phyloP scores from a whole-genome alignment of 805 yeast genomes.

The Lachancea meyersii region DNA sequence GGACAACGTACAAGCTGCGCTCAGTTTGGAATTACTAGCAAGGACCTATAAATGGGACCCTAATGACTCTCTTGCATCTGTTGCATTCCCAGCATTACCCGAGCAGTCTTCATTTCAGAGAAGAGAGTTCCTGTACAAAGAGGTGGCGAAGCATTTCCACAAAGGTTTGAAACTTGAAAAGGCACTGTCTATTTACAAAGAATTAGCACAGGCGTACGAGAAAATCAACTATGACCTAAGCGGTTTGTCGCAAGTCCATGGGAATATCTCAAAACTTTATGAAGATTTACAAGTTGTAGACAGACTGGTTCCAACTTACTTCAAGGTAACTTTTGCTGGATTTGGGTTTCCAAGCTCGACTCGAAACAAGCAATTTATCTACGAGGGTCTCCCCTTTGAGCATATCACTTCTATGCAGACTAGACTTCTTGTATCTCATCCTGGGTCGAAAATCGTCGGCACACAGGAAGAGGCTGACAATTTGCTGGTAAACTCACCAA shows the following conservation, averaged over 20 bases:
- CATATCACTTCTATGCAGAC: constrained; percentile 79
- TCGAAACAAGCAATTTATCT: constrained; percentile 70
- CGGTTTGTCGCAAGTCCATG: constrained; percentile 67
- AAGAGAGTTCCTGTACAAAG: constrained; percentile 63
- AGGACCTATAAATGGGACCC: constrained; percentile 71
- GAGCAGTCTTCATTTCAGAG: constrained; percentile 74
- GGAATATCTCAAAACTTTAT: constrained; percentile 62
- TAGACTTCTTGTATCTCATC: constrained; percentile 65
- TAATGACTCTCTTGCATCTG: constrained; percentile 47
- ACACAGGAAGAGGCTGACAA: constrained; percentile 49
- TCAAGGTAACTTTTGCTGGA: constrained; percentile 75
- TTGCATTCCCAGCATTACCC: constrained; percentile 67
- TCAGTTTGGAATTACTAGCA: constrained; percentile 71
- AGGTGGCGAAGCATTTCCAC: constrained; percentile 62
- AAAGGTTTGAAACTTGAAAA: constrained; percentile 72
- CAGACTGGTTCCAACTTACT: constrained; percentile 68
- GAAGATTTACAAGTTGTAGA: constrained; percentile 60
- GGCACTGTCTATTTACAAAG: constrained; percentile 73
- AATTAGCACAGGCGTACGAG: constrained; percentile 68
- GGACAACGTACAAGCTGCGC: constrained; percentile 76
- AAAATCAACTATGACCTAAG: constrained; percentile 65
- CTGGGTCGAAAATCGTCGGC: constrained; percentile 70
- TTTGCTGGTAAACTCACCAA: constrained; percentile 44
- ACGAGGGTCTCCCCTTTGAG: constrained; percentile 83
- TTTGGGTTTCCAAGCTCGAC: constrained; percentile 75